Base-by-base conservation (phyloP, 768 basidiomycete genomes). In the Galerina marginata region DNA sequence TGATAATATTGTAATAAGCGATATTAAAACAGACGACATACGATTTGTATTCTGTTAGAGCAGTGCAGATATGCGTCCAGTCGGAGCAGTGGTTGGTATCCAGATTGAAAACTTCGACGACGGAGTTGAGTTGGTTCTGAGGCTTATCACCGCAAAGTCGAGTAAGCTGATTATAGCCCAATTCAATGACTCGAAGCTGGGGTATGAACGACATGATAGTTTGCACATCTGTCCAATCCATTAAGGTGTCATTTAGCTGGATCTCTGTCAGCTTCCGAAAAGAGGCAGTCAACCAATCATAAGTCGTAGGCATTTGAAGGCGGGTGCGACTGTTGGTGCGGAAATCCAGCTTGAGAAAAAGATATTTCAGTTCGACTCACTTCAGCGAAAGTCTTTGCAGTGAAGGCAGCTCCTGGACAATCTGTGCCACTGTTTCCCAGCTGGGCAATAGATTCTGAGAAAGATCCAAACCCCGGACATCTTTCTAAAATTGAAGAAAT, bases 391-490 rank as follows among this genome's bases (percentile, higher is more conserved):
- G 79, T 43, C 83, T 80, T 59, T 86, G 79, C 10, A 98, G 81
- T 4, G 67, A 68, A 9, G 83, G 85, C 3, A 98, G 76, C 66
- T 89, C 87, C 10, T 68, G 67, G 10, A 83, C 73, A 60, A 98
- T 93, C 23, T 71, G 67, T 9, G 88, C 85, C 15, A 96, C 77
- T 3, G 78, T 74, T 33, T 86, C 78, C 96, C 95, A 97, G 58
- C 73, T 79, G 4, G 87, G 72, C 36, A 97, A 66, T 15, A 97
- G 81, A 72, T 82, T 95, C 45, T 79, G 77, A 14, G 95, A 93
- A 39, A 98, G 77, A 76, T 97, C 91, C 39, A 98, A 78, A 9
- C 86, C 88, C n/a, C 83, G 84, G 45, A 95, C 80, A 67, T 85
- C 93, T 96, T 62, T 50, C 50, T 50, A 40, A 46, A 46, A 33